Base-by-base conservation (phyloP, 2,329 filamentous ascomycete genomes). In the Ascochyta clinopodiicola region DNA sequence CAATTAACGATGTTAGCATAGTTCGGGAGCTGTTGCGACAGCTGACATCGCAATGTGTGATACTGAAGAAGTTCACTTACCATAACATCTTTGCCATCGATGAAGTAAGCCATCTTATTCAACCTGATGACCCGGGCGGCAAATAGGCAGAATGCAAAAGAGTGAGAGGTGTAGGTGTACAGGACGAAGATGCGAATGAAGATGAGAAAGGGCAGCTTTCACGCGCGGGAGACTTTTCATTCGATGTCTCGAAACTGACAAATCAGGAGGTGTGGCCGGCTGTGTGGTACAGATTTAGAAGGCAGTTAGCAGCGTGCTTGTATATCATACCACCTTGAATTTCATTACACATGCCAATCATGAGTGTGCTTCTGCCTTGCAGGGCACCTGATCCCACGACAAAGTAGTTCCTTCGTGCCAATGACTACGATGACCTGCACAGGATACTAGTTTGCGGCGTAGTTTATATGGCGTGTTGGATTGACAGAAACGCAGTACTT, bases 51-150 rank as follows among this genome's bases (percentile, higher is more conserved):
- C 27, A 4, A 32, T 29, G 22, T 9, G 27, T 9, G 9, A 2
- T 9, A 9, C 8, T 29, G 7, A 9, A 29, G 27, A 29, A 9
- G 2, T 3, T 27, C 7, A 44, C 51, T 35, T 45, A 64, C 62
- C 60, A 64, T 64, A 40, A 27, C 40, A 48, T 64, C 62, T 51
- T 64, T 62, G 25, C 60, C 62, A 39, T 61, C 58, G 15, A 64
- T 63, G 29, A 37, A 47, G 49, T 63, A 48, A 32, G 53, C 56
- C 62, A 61, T 63, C 9, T 6, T 24, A 24, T 24, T 6, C 22
- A 24, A 6, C 2, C 6, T 24, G 22, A 24, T 6, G 22, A 24
- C 22, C 22, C 4, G 22, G 22, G 22, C 22, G 22, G 22, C 4
- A 24, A 24, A 17, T 17, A 17, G 17, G 17, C 17, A 17, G 17